Conservation (phyloP, 2,329 filamentous ascomycete genomes). For the Chalaropsis thielavioides region DNA sequence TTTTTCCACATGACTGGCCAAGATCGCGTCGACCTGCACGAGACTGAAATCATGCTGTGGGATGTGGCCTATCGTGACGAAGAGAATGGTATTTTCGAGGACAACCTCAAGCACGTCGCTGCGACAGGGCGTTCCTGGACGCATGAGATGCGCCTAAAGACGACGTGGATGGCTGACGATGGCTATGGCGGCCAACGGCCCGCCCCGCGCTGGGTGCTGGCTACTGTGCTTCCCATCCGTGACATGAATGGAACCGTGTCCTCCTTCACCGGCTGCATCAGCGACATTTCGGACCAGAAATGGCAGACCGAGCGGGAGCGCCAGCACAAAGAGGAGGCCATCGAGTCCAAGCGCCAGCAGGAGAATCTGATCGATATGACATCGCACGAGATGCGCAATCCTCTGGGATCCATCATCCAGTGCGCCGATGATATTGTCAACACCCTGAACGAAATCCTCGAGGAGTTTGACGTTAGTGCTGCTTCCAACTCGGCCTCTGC, state of each 20-base stretch:
- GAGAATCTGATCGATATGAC: slow-evolving; percentile 72
- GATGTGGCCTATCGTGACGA: slow-evolving; percentile 32
- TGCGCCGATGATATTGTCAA: slow-evolving; percentile 56
- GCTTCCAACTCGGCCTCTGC: slow-evolving; percentile 4
- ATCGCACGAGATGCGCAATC: slow-evolving; percentile 60
- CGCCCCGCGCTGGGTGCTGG: slow-evolving; percentile 35
- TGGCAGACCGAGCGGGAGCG: slow-evolving; percentile 38
- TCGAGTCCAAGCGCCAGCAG: slow-evolving; percentile 51
- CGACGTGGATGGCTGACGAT: slow-evolving; percentile 33
- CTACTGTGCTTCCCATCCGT: slow-evolving; percentile 37
- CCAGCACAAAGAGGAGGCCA: slow-evolving; percentile 38
- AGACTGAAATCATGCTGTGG: slow-evolving; percentile 31
- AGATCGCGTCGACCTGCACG: slow-evolving; percentile 29
- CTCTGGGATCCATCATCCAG: slow-evolving; percentile 57
- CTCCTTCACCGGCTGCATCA: slow-evolving; percentile 34
- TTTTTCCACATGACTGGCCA: slow-evolving; percentile 40
- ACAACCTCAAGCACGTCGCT: slow-evolving; percentile 29
- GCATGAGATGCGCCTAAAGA: slow-evolving; percentile 35
- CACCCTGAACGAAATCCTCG: slow-evolving; percentile 30
- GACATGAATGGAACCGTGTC: slow-evolving; percentile 33
- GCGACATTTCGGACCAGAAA: slow-evolving; percentile 35
- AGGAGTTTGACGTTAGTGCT: slow-evolving; percentile 25
- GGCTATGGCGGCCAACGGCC: slow-evolving; percentile 30
- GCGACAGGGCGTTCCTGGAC: slow-evolving; percentile 31
- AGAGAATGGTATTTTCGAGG: slow-evolving; percentile 29